These are phyloP conservation scores for Trypanosoma scelopori DNA, from an alignment of 208 protist species.

Conservation along the genomic window DNA sequence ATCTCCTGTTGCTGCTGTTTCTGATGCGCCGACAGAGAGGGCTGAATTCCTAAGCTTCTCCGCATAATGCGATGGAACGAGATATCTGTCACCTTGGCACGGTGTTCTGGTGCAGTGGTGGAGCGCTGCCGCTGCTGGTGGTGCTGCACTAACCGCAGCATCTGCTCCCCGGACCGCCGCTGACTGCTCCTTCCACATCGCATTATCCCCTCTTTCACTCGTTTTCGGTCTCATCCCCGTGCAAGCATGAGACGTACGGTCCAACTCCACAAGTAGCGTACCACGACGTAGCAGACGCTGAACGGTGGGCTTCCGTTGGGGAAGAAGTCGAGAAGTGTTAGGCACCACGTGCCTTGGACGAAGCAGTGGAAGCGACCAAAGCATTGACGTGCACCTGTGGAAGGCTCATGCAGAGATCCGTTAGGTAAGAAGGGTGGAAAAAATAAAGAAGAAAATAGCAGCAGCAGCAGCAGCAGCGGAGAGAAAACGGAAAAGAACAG, in stretches of 20 bases:
- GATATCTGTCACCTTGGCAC: slow-evolving; percentile 4
- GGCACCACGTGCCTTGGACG: not conserved
- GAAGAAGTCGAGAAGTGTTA: slow-evolving; percentile 3
- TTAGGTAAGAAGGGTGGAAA: no score
- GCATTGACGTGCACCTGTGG: not conserved
- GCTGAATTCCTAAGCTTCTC: slow-evolving; percentile 18
- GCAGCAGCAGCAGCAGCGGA: not conserved
- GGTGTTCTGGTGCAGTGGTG: not conserved
- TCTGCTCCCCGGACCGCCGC: not conserved
- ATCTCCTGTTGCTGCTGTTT: not conserved
- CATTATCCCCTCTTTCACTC: not conserved
- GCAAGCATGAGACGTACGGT: not conserved
- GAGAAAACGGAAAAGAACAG: slow-evolving; percentile 2
- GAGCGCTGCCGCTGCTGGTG: not conserved
- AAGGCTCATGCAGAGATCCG: not conserved
- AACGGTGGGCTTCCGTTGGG: not conserved
- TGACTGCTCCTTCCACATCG: not conserved
- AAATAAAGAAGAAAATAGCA: slow-evolving; percentile 4
- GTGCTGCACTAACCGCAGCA: not conserved
- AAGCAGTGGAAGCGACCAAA: slow-evolving; percentile 10
- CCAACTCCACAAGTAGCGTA: slow-evolving; percentile 21
- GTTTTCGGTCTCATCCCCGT: not conserved
- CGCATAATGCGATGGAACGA: slow-evolving; percentile 32
- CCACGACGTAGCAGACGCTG: slow-evolving; percentile 9
- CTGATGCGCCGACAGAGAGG: slow-evolving; percentile 14